Evolutionary conservation across 164 flowering plant species (phyloP).

Genomic region (Nymphaea thermarum): DNA sequence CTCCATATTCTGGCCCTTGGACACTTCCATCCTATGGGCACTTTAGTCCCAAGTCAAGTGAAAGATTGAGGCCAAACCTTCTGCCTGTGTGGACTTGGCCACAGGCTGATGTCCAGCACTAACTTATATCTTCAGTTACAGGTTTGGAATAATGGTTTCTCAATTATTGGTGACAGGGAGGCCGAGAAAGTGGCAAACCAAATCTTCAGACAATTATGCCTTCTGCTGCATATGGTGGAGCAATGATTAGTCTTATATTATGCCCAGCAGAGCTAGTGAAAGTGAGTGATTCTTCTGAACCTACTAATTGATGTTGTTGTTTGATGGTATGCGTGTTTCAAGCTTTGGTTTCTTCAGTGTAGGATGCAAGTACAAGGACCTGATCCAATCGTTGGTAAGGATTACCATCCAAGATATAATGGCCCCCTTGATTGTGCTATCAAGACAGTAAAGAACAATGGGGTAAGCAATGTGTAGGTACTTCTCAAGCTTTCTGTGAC

Average conservation of each 20-base stretch:
- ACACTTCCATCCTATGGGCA: too few species aligned
- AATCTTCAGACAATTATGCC: conserved; percentile 58
- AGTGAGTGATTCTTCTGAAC: conserved; percentile 25
- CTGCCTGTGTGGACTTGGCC: too few species aligned
- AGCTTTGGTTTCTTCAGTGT: conserved; percentile 52
- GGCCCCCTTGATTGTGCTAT: conserved; percentile 76
- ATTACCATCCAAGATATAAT: conserved; percentile 30
- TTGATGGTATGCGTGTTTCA: neutral
- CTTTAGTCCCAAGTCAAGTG: too few species aligned
- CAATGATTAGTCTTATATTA: conserved; percentile 65
- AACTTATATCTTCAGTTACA: too few species aligned
- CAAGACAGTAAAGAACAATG: conserved; percentile 57
- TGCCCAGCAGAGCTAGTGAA: conserved; percentile 90
- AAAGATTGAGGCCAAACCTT: too few species aligned
- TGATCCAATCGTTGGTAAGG: conserved; percentile 43
- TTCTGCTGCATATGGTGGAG: conserved; percentile 73
- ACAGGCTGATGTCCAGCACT: too few species aligned
- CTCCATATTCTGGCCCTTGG: too few species aligned
- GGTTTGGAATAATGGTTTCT: neutral
- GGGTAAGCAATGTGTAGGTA: conserved; percentile 36
- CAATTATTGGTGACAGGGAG: conserved; percentile 27
- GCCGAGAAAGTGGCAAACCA: conserved; percentile 32
- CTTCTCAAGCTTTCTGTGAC: neutral
- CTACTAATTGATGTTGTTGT: neutral
- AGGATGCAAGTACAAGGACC: conserved; percentile 96